A percentile compares a stretch with the other conserved stretches of the same genome.
phyloP scores from a whole-genome alignment of 352 stramenopile genomes.

The Globisporangium heterothallicum region DNA sequence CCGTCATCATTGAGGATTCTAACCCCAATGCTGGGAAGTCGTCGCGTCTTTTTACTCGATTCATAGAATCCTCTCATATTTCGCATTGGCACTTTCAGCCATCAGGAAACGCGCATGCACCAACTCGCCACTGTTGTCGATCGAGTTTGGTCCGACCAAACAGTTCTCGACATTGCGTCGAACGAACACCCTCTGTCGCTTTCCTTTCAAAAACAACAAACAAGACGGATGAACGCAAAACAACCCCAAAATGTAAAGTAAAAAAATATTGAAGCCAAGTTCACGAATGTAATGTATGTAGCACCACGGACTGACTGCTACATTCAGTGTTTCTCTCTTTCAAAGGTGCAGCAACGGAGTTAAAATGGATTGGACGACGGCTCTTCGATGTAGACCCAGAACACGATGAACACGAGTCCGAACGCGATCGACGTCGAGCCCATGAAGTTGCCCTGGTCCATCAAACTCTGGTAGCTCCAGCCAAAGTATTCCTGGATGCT shows the following conservation, averaged over 20 bases:
- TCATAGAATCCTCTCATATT: no score
- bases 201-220: no score
- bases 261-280: slow-evolving; percentile 9
- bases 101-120: no score
- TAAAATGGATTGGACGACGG: slow-evolving; percentile 79
- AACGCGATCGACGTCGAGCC: slow-evolving; percentile 68
- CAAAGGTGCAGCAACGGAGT: background rate
- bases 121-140: no score
- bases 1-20: no score
- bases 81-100: no score
- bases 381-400: slow-evolving; percentile 83
- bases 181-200: no score
- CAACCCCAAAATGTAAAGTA: background rate
- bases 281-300: slow-evolving; percentile 11
- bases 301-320: background rate
- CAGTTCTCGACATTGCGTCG: no score
- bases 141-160: background rate
- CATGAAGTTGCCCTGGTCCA: slow-evolving; percentile 82
- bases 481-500: slow-evolving; percentile 88
- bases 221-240: background rate
- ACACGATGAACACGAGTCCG: slow-evolving; percentile 68
- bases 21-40: no score
- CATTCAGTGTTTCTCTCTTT: slow-evolving; percentile 6
- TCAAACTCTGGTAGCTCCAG: slow-evolving; percentile 83
- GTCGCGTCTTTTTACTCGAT: no score